These are phyloP conservation scores for Mitragyna speciosa DNA, from an alignment of 257 asterid species.

Conservation along the genomic window DNA sequence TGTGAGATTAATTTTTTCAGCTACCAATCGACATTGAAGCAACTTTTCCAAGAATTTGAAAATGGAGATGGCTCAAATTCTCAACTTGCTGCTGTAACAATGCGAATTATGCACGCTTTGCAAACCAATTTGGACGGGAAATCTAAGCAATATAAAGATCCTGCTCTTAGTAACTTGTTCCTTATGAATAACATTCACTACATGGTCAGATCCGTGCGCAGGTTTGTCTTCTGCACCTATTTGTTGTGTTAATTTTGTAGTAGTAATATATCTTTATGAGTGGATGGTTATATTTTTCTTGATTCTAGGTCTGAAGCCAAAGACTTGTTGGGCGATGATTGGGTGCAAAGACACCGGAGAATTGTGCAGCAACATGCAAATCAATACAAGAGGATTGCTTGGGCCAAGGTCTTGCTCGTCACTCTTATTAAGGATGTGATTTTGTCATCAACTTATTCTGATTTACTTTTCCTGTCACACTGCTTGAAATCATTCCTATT, in stretches of 20 bases:
- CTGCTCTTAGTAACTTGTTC: slow-evolving; percentile 81
- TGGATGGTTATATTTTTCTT: slow-evolving; percentile 22
- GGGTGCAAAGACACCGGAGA: slow-evolving; percentile 99
- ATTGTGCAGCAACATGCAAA: slow-evolving; percentile 96
- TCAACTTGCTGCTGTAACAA: slow-evolving; percentile 92
- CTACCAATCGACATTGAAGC: slow-evolving; percentile 93
- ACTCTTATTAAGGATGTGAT: slow-evolving; percentile 6
- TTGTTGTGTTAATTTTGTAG: slow-evolving; percentile 7
- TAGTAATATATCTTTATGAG: slow-evolving; percentile 8
- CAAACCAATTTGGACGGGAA: slow-evolving; percentile 97
- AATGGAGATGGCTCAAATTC: slow-evolving; percentile 69
- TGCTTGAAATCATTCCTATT: neutral
- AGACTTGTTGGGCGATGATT: slow-evolving; percentile 95
- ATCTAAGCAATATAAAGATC: slow-evolving; percentile 91
- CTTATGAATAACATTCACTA: slow-evolving; percentile 97
- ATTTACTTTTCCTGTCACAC: neutral
- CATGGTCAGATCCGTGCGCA: slow-evolving; percentile 99
- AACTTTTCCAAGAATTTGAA: slow-evolving; percentile 85
- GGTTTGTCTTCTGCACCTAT: slow-evolving; percentile 40
- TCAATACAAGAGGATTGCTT: slow-evolving; percentile 91
- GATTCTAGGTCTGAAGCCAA: slow-evolving; percentile 92
- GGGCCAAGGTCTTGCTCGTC: slow-evolving; percentile 73
- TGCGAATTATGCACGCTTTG: slow-evolving; percentile 98
- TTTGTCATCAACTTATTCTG: neutral
- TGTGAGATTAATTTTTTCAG: slow-evolving; percentile 34